Evolutionary conservation across 352 stramenopile genomes (phyloP), one percentile per base, ranked within the genome.

Genomic region (Phytophthora podocarpi): DNA sequence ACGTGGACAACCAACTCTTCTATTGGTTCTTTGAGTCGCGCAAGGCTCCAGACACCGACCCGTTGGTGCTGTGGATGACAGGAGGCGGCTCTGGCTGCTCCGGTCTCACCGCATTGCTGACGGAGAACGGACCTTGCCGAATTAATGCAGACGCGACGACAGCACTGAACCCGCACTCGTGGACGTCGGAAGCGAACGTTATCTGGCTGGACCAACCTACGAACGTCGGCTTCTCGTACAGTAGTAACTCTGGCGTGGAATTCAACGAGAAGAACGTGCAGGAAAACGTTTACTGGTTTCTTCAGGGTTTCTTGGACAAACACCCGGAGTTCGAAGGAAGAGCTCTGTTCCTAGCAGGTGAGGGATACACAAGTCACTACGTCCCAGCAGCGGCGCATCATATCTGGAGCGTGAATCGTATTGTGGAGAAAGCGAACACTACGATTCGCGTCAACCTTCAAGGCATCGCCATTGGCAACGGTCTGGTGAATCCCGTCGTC

Each of bases 1-100:
- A 13, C 31, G 10, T 36, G 4, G 31, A 36, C 9, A 13, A 8
- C 31, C 31, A 36, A 8, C n/a, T 16, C 24, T 87, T 90, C 52
- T 91, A 91, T 59, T 89, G 79, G 79, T 78, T 83, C 52, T 78
- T 84, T 40, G 71, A 91, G 64, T 80, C 74, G 12, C 71, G 85
- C 31, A 57, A 62, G 3, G 57, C 70, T 11, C 47, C 63, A 20
- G 28, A 20, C 18, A 70, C 55, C 6, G 80, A 83, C 26, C 80
- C 81, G 27, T 50, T 89, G 2, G 46, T 90, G 20, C 65, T 90
- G 2, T 89, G 81, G 81, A 41, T 90, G 18, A 82, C 68, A 31
- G 81, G 76, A 31, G 81, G 76, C 3, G 80, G 81, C 0, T 76
- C 78, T 1, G 81, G 81, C 1, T 76, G 46, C 49, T 84, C 71